Evolutionary conservation across 352 stramenopile species (phyloP), one percentile per base, ranked within the genome.

Genomic region (Blastocystis sp.): DNA sequence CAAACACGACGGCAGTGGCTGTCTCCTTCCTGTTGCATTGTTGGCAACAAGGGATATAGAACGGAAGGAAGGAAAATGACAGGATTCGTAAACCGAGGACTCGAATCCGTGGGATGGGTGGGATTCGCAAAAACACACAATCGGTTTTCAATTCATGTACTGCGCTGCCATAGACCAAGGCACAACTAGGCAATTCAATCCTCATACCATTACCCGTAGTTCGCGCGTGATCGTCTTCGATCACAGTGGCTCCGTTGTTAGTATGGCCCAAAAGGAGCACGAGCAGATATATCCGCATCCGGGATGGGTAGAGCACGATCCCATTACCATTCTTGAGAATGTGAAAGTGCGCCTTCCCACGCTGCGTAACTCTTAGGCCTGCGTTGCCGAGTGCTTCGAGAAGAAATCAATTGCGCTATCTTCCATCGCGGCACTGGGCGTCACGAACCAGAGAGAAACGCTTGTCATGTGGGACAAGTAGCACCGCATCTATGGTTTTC

Each of bases 361-460:
- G 91, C 89, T 59, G 87, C 90, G 2, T 69, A 79, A 17, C 61
- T 10, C 61, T 52, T 68, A 94, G 76, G 91, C 89, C 43, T 95
- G 92, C 77, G 92, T 97, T 43, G 89, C 89, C 57, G 90, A 94
- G 63, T 92, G 93, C 61, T 90, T 98, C 48, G 77, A 92, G 54
- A 92, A 91, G 63, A 91, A 90, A 38, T 91, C 91, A 70, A 92
- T 97, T 61, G 90, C 91, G 11, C 89, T 92, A 28, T 90, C 91
- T 6, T 88, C 95, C 70, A 90, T 98, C 59, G 92, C 92, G 14
- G 94, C 95, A 70, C 92, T 99, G 64, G 97, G 97, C 69, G 98
- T 99, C 90, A 98, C 97, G 14, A 99, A 99, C 92, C 96, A 99
- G 92, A 92, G 97, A 38, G 97, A 99, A 92, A 99, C 96, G 11